A percentile compares a stretch with the other conserved stretches of the same genome.
Conservation (phyloP, 345 rosid genomes). For the Eucalyptus pumila region DNA sequence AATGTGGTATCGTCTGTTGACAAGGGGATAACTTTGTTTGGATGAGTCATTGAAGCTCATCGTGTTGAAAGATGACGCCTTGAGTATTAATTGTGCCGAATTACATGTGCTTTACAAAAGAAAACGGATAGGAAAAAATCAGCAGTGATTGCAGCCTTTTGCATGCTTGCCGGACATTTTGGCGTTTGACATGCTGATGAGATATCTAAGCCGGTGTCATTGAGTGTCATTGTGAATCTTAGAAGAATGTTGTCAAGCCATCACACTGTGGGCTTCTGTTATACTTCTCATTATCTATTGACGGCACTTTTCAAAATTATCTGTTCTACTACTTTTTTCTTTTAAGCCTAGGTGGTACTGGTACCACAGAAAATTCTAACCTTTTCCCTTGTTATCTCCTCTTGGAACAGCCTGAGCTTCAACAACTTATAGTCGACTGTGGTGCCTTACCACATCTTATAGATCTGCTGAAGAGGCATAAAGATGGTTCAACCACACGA, state of each 20-base stretch:
- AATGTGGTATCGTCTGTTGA: neutral
- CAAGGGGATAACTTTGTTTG: neutral
- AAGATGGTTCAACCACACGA: conserved; percentile 47
- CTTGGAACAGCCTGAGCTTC: conserved; percentile 91
- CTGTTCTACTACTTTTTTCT: neutral
- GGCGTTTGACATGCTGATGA: neutral
- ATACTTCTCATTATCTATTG: neutral
- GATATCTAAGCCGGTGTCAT: neutral
- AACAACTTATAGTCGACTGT: conserved; percentile 81
- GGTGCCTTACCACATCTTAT: conserved; percentile 88
- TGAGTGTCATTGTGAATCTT: neutral
- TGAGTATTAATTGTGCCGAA: neutral
- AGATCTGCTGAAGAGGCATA: conserved; percentile 64
- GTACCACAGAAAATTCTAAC: neutral
- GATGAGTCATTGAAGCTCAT: neutral
- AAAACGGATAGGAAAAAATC: neutral
- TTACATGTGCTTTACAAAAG: neutral
- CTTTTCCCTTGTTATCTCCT: conserved; percentile 5
- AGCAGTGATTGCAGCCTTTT: neutral
- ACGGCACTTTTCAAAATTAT: neutral
- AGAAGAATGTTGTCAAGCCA: neutral
- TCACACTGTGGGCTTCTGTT: neutral
- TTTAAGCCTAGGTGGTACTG: neutral
- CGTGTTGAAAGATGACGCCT: neutral
- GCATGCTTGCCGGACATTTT: neutral